phyloP scores from a whole-genome alignment of 371 early-diverging fungal species.

The Rhizopus delemar region DNA sequence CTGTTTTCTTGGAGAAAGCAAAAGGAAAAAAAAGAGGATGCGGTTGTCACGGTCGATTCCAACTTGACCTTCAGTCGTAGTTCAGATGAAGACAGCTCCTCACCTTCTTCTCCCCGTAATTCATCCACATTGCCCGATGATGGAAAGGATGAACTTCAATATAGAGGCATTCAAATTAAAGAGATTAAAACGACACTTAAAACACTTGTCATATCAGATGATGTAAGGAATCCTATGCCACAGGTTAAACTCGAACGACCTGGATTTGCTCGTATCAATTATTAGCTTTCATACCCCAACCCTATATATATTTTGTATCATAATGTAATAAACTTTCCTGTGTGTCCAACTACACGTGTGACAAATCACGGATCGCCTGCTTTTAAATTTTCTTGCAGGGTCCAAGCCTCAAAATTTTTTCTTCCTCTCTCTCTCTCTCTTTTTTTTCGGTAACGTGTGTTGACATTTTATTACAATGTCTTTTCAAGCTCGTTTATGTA shows the following conservation, averaged over 20 bases:
- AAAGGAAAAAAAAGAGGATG: background rate
- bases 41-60: background rate
- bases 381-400: no score
- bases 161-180: slow-evolving; percentile 54
- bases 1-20: slow-evolving; percentile 17
- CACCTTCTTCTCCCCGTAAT: slow-evolving; percentile 9
- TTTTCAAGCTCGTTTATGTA: slow-evolving; percentile 43
- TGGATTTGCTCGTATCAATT: slow-evolving; percentile 49
- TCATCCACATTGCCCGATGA: slow-evolving; percentile 31
- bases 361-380: no score
- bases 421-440: background rate
- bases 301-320: background rate
- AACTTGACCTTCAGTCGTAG: background rate
- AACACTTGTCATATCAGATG: slow-evolving; percentile 47
- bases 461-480: slow-evolving; percentile 28
- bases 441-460: background rate
- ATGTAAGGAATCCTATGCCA: slow-evolving; percentile 44
- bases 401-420: background rate
- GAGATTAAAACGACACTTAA: slow-evolving; percentile 55
- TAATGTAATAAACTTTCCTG: no score
- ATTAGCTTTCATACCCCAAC: slow-evolving; percentile 18
- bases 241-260: slow-evolving; percentile 46
- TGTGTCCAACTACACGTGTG: no score
- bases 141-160: slow-evolving; percentile 43
- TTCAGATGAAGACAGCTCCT: slow-evolving; percentile 17